phyloP scores from a whole-genome alignment of 2,329 filamentous ascomycete genomes.

The Neonectria coccinea region DNA sequence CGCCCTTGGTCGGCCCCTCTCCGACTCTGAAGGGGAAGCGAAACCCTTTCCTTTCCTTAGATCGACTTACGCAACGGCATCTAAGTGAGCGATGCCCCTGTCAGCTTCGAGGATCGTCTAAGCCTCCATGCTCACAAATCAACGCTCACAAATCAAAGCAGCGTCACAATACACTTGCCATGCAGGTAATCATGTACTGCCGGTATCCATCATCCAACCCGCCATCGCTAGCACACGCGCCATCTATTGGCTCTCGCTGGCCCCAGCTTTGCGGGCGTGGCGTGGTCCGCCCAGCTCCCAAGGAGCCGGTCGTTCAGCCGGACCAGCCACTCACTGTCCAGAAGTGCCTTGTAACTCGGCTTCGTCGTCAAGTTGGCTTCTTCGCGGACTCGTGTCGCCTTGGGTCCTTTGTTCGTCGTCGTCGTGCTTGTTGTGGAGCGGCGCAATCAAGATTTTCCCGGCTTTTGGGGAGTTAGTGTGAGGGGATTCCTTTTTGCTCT shows the following conservation, averaged over 20 bases:
- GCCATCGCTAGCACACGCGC: constrained; percentile 2
- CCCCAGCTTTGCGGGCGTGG: constrained; percentile 24
- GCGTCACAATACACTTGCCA: not conserved
- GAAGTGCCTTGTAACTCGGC: constrained; percentile 1
- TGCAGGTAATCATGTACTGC: constrained; percentile 23
- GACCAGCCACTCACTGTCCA: constrained; percentile 20
- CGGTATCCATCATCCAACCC: constrained; percentile 25
- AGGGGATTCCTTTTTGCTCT: constrained; percentile 9
- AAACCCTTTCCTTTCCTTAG: not conserved
- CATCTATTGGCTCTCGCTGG: constrained; percentile 28
- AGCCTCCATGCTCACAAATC: not conserved
- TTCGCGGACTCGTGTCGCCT: not conserved
- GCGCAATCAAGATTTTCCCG: constrained; percentile 22
- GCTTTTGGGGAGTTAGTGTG: constrained; percentile 8
- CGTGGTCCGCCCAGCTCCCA: constrained; percentile 14
- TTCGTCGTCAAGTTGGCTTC: not conserved
- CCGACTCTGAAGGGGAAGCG: not conserved
- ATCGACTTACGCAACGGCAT: not conserved
- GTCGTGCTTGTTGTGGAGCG: constrained; percentile 19
- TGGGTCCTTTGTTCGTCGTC: constrained; percentile 1
- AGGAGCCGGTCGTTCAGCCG: not conserved
- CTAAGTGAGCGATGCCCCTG: not conserved
- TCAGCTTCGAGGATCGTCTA: not conserved
- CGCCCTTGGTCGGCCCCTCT: not conserved
- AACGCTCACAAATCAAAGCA: constrained; percentile 1